Conservation (phyloP, 768 basidiomycete genomes). For the Lactarius hatsudake region DNA sequence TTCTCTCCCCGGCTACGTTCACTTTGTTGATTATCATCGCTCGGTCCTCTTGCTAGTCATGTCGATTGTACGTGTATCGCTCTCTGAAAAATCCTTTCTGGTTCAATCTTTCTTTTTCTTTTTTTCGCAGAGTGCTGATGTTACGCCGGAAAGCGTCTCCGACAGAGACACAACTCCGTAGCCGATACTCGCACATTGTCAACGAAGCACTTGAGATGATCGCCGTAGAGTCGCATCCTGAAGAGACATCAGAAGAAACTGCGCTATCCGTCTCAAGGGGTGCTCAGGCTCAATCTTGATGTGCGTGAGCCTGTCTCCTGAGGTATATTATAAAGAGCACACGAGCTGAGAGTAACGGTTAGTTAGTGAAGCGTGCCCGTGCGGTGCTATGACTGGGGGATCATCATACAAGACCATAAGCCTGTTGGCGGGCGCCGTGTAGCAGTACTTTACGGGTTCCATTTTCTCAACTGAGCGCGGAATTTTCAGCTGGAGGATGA, state of each 20-base stretch:
- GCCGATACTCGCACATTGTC: constrained; percentile 9
- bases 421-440: not conserved
- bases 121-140: constrained; percentile 17
- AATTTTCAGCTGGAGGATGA: not conserved
- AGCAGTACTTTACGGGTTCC: not conserved
- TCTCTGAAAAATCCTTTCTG: not conserved
- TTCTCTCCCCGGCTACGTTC: not conserved
- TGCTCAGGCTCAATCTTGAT: not conserved
- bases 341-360: not conserved
- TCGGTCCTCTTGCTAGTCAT: constrained; percentile 7
- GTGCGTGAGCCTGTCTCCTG: not conserved
- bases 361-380: not conserved
- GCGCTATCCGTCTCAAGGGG: not conserved
- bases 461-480: not conserved
- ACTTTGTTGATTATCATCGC: not conserved
- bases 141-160: constrained; percentile 22
- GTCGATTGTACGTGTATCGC: constrained; percentile 17
- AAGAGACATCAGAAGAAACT: not conserved
- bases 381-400: constrained; percentile 1
- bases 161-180: constrained; percentile 20
- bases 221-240: not conserved
- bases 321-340: not conserved
- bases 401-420: not conserved
- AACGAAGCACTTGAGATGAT: constrained; percentile 23
- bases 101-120: not conserved